phyloP scores from a whole-genome alignment of 192 early-diverging fungal species.

The Entomortierella lignicola region DNA sequence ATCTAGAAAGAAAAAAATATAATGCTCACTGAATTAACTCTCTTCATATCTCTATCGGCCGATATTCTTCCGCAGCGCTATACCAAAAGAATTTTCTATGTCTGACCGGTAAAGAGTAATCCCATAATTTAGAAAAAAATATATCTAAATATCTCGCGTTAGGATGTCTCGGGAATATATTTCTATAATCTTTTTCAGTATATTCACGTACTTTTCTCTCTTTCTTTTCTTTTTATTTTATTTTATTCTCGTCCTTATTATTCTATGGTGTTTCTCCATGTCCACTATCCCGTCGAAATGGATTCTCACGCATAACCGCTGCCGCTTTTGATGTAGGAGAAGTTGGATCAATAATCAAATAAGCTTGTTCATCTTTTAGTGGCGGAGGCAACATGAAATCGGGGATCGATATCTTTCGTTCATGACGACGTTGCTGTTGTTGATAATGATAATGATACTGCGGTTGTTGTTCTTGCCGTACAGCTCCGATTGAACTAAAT shows the following conservation, averaged over 20 bases:
- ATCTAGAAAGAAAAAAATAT: no score
- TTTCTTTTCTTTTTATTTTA: neutral
- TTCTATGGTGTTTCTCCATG: slow-evolving; percentile 30
- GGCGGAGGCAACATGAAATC: slow-evolving; percentile 40
- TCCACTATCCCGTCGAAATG: slow-evolving; percentile 38
- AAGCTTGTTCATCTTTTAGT: slow-evolving; percentile 23
- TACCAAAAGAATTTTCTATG: no score
- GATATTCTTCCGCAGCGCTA: no score
- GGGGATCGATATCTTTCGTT: slow-evolving; percentile 44
- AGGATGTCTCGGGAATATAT: no score
- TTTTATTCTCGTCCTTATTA: neutral
- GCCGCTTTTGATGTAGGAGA: neutral
- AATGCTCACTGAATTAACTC: no score
- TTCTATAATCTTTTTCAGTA: no score
- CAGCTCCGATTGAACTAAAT: neutral
- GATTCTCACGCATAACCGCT: slow-evolving; percentile 15
- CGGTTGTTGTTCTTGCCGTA: neutral
- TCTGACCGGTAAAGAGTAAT: no score
- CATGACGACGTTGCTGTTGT: slow-evolving; percentile 11
- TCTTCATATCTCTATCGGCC: no score
- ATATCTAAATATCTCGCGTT: no score
- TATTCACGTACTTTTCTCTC: neutral
- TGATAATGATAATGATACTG: neutral
- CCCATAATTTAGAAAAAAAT: no score
- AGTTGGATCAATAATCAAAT: slow-evolving; percentile 32